A percentile compares a stretch with the other conserved stretches of the same genome.
These are phyloP conservation scores for Phialocephala sp. DNA, from an alignment of 2,329 filamentous ascomycete genomes.

Conservation along the genomic window DNA sequence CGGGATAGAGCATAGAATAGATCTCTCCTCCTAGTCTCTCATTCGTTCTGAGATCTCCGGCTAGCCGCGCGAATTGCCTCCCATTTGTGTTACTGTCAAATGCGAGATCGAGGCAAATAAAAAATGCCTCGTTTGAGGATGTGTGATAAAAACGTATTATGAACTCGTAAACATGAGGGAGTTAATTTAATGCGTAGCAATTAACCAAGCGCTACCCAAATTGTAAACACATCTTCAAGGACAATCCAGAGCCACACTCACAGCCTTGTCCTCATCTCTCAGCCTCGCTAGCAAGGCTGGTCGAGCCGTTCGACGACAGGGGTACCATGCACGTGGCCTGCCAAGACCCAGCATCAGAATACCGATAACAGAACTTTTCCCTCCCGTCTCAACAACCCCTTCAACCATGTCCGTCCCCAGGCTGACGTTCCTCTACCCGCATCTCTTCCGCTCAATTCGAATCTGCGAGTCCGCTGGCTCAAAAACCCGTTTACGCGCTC, in stretches of 20 bases:
- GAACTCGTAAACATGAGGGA: neutral
- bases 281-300: slow-evolving; percentile 16
- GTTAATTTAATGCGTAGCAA: neutral
- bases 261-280: neutral
- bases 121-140: neutral
- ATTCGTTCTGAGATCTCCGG: neutral
- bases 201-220: neutral
- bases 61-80: neutral
- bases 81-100: neutral
- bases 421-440: slow-evolving; percentile 72
- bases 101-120: neutral
- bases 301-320: slow-evolving; percentile 6
- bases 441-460: slow-evolving; percentile 63
- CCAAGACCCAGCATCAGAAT: slow-evolving; percentile 19
- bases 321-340: slow-evolving; percentile 13
- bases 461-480: slow-evolving; percentile 50
- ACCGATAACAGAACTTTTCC: slow-evolving; percentile 17
- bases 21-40: neutral
- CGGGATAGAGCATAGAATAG: neutral
- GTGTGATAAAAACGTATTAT: neutral
- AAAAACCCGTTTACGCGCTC: slow-evolving; percentile 42
- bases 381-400: slow-evolving; percentile 10
- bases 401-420: slow-evolving; percentile 63
- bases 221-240: no score
- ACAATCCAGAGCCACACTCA: neutral